These are phyloP conservation scores for Pythium apleroticum DNA, from an alignment of 352 stramenopile species.

Conservation along the genomic window DNA sequence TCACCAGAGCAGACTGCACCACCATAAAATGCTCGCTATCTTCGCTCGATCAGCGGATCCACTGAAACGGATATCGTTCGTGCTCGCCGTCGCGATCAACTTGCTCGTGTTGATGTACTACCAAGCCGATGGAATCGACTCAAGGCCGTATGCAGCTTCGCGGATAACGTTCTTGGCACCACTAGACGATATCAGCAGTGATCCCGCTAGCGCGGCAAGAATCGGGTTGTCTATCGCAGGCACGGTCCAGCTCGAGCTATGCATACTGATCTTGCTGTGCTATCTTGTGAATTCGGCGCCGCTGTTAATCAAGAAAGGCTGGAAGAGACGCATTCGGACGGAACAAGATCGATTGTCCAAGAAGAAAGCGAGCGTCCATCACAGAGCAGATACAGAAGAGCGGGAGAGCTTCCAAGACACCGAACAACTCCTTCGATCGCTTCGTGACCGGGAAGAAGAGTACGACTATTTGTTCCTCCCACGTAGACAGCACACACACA, in stretches of 20 bases:
- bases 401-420: slow-evolving; percentile 65
- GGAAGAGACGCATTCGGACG: slow-evolving; percentile 52
- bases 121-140: slow-evolving; percentile 49
- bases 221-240: slow-evolving; percentile 42
- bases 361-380: slow-evolving; percentile 37
- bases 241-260: slow-evolving; percentile 53
- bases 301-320: slow-evolving; percentile 66
- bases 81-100: slow-evolving; percentile 54
- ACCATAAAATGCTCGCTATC: background rate
- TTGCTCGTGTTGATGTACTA: slow-evolving; percentile 61
- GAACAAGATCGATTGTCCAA: slow-evolving; percentile 47
- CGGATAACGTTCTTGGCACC: slow-evolving; percentile 38
- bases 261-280: slow-evolving; percentile 46
- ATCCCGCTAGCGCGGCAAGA: slow-evolving; percentile 38
- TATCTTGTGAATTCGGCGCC: slow-evolving; percentile 70
- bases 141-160: slow-evolving; percentile 46
- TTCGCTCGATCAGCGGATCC: slow-evolving; percentile 38
- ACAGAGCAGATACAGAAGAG: slow-evolving; percentile 33
- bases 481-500: background rate
- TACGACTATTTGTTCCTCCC: slow-evolving; percentile 66
- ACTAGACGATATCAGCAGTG: slow-evolving; percentile 3
- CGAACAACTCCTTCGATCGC: slow-evolving; percentile 52
- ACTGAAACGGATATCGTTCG: slow-evolving; percentile 60
- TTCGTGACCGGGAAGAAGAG: slow-evolving; percentile 60
- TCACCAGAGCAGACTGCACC: slow-evolving; percentile 43